phyloP scores from a whole-genome alignment of 805 yeast species.

The Ogataea paradorogensis region DNA sequence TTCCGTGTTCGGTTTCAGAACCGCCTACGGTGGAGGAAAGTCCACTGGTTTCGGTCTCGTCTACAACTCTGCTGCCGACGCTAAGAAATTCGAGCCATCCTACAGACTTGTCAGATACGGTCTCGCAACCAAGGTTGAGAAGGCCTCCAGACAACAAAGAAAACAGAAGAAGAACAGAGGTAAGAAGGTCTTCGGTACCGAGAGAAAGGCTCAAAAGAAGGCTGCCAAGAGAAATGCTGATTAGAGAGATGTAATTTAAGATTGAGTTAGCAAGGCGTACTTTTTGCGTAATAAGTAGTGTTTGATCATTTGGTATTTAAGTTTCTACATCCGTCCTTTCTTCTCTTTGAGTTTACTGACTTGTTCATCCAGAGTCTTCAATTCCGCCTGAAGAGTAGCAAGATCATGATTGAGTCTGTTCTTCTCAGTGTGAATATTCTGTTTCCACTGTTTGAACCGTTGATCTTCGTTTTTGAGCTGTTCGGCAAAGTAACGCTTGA shows the following conservation, averaged over 20 bases:
- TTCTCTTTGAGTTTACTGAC: conserved; percentile 60
- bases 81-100: conserved; percentile 97
- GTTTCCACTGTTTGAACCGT: conserved; percentile 98
- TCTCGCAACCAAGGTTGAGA: conserved; percentile 92
- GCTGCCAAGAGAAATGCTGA: conserved; percentile 89
- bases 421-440: conserved; percentile 91
- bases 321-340: conserved; percentile 38
- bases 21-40: conserved; percentile 99
- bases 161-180: conserved; percentile 99
- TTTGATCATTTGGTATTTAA: conserved; percentile 6
- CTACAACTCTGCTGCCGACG: conserved; percentile 96
- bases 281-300: conserved; percentile 10
- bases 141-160: conserved; percentile 99
- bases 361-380: conserved; percentile 71
- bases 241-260: conserved; percentile 36
- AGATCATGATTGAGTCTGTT: conserved; percentile 90
- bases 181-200: conserved; percentile 98
- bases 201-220: conserved; percentile 88
- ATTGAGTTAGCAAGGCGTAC: conserved; percentile 9
- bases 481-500: conserved; percentile 92
- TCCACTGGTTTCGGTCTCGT: conserved; percentile 99
- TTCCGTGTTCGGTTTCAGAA: conserved; percentile 98
- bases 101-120: conserved; percentile 99
- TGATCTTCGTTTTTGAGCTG: conserved; percentile 96
- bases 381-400: conserved; percentile 79